phyloP scores from a whole-genome alignment of 2,329 filamentous ascomycete genomes.

The Cladosporium sp. region DNA sequence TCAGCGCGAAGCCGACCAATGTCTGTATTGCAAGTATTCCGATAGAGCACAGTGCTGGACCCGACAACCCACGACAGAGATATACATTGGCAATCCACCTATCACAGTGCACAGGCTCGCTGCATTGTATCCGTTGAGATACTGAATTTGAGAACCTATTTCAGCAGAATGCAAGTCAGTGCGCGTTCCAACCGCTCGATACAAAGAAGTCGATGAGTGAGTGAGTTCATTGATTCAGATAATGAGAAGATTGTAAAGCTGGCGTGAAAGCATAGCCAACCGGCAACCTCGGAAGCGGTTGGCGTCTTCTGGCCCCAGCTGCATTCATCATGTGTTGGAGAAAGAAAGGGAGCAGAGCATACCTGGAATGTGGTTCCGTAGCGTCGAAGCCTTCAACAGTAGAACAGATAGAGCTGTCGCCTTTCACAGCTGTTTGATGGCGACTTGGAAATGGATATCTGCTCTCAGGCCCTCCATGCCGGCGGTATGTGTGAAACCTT shows the following conservation, averaged over 20 bases:
- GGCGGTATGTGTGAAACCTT: slow-evolving; percentile 26
- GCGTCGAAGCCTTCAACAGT: neutral
- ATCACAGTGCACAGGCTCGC: no score
- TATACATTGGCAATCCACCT: no score
- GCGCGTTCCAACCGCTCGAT: neutral
- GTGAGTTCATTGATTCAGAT: neutral
- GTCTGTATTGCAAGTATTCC: no score
- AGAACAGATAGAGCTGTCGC: neutral
- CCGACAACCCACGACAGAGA: no score
- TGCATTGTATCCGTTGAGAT: neutral
- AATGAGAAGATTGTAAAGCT: slow-evolving; percentile 36
- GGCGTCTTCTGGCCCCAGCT: slow-evolving; percentile 37
- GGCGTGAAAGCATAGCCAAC: slow-evolving; percentile 36
- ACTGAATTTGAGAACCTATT: neutral
- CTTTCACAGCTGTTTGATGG: slow-evolving; percentile 17
- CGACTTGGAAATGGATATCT: slow-evolving; percentile 28
- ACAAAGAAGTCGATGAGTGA: neutral
- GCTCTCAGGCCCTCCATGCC: slow-evolving; percentile 25
- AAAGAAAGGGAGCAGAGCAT: neutral
- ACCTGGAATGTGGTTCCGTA: neutral
- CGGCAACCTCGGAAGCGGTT: slow-evolving; percentile 25
- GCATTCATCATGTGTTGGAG: slow-evolving; percentile 27
- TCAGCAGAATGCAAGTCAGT: neutral
- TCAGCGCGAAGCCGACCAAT: no score
- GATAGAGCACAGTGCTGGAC: no score